Evolutionary conservation across 2,329 filamentous ascomycete genomes (phyloP), one percentile per base, ranked within the genome.

Genomic region (Boeremia lycopersici): DNA sequence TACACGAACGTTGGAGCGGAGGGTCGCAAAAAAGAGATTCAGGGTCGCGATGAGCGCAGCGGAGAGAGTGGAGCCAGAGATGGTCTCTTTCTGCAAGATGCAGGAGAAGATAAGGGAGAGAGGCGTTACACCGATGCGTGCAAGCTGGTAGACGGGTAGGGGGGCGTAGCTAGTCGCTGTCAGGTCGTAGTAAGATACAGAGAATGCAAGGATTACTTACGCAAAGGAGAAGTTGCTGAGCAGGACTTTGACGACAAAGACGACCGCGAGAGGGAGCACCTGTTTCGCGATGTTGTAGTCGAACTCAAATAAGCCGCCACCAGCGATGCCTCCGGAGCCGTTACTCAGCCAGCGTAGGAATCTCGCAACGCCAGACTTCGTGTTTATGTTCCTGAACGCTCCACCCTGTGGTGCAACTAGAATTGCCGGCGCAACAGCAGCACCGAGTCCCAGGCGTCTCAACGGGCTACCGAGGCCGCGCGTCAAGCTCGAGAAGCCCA

Each of bases 141-240:
- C 78, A 34, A 83, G 72, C 44, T 80, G 76, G 65, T 84, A 84
- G 47, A 82, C 79, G 19, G 79, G 77, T 11, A 82, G 75, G 45
- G 79, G 77, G 12, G 80, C 77, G 57, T 83, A 83, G 48, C 78
- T 81, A 36, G n/a, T 19, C 6, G 7, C 2, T 36, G 48, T 67
- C 46, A 66, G 63, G 26, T 4, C 4, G 9, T 28, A 7, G 1
- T 9, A 5, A 4, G 9, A 10, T n/a, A 23, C 1, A 8, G 3
- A 5, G 10, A 12, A n/a, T 17, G 6, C 23, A 11, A 9, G 33
- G 8, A 33, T 7, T 48, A 57, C 77, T 55, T 74, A 80, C 76
- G 81, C 80, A 58, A 82, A 83, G 3, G 81, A 82, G 49, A 83
- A 75, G 66, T 83, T 84, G 60, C 79, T 82, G 15, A 84, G 73